A percentile compares a stretch with the other conserved stretches of the same genome.
Conservation (phyloP, 176 grass and related monocot genomes). For the Aegilops speltoides region DNA sequence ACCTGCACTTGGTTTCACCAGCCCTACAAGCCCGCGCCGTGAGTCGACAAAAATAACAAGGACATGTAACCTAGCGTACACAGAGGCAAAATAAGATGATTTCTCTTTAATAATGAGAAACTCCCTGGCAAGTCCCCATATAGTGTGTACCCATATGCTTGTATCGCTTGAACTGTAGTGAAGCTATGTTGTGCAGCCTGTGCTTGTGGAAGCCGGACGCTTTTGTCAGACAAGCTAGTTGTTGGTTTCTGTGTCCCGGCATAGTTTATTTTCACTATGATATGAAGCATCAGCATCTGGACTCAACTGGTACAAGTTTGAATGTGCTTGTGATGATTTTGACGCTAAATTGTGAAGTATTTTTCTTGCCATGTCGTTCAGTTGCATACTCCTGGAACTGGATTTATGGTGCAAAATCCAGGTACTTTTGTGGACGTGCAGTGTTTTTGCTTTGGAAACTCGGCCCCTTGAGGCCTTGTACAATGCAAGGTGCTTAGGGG, state of each 20-base stretch:
- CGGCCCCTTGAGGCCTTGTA: too few species aligned
- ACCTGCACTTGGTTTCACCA: slow-evolving; percentile 1
- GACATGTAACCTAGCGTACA: slow-evolving; percentile 26
- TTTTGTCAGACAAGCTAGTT: not conserved
- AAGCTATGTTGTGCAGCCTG: not conserved
- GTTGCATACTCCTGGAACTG: not conserved
- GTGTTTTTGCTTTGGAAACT: not conserved
- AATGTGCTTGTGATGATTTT: not conserved
- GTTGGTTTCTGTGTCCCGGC: not conserved
- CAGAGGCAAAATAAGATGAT: slow-evolving; percentile 2
- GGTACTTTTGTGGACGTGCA: not conserved
- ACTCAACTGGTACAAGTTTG: not conserved
- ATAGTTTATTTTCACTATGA: not conserved
- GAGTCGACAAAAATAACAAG: not conserved
- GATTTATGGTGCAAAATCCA: not conserved
- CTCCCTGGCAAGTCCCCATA: not conserved
- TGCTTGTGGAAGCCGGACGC: not conserved
- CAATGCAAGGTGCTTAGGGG: too few species aligned
- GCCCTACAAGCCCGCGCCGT: not conserved
- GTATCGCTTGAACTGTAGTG: not conserved
- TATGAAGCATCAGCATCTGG: not conserved
- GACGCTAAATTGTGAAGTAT: not conserved
- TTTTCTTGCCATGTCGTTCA: not conserved
- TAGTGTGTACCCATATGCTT: slow-evolving; percentile 28
- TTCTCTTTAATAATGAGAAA: slow-evolving; percentile 33